Conservation (phyloP, 2,329 filamentous ascomycete genomes). For the Venturiaceae sp. region DNA sequence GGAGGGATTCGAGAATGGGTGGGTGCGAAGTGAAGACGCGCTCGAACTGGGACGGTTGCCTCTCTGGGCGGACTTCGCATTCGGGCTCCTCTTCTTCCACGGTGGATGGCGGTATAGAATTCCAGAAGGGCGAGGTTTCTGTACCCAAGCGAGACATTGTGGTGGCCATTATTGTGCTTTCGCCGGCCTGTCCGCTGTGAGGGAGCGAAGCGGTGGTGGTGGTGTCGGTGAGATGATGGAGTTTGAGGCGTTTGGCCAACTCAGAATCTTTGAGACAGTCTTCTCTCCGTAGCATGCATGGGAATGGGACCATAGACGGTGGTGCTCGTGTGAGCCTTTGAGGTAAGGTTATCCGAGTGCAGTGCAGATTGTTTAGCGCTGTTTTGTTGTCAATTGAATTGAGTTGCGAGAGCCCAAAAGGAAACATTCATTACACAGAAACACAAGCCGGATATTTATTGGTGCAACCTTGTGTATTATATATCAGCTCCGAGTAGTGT, state of each 20-base stretch:
- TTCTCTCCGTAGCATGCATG: conserved; percentile 10
- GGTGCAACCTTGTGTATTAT: not conserved
- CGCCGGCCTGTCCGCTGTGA: too few relatives aligned
- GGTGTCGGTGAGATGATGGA: not conserved
- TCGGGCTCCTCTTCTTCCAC: not conserved
- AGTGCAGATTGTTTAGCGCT: too few relatives aligned
- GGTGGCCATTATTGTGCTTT: too few relatives aligned
- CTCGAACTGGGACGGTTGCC: conserved; percentile 32
- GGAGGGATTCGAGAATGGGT: conserved; percentile 48
- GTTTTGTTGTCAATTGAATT: too few relatives aligned
- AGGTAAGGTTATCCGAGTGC: not conserved
- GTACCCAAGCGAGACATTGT: not conserved
- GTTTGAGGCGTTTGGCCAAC: conserved; percentile 2
- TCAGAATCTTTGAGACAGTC: conserved; percentile 10
- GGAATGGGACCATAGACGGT: conserved; percentile 11
- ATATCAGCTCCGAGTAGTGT: not conserved
- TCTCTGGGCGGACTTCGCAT: not conserved
- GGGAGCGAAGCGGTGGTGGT: not conserved
- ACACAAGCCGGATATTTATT: too few relatives aligned
- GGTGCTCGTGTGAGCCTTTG: not conserved
- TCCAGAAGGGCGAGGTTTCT: not conserved
- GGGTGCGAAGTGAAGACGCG: conserved; percentile 45
- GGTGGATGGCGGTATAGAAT: not conserved
- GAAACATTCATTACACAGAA: too few relatives aligned
- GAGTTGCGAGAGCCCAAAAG: too few relatives aligned